Conservation (phyloP, 2,329 filamentous ascomycete genomes). For the Elsinoe perseae region DNA sequence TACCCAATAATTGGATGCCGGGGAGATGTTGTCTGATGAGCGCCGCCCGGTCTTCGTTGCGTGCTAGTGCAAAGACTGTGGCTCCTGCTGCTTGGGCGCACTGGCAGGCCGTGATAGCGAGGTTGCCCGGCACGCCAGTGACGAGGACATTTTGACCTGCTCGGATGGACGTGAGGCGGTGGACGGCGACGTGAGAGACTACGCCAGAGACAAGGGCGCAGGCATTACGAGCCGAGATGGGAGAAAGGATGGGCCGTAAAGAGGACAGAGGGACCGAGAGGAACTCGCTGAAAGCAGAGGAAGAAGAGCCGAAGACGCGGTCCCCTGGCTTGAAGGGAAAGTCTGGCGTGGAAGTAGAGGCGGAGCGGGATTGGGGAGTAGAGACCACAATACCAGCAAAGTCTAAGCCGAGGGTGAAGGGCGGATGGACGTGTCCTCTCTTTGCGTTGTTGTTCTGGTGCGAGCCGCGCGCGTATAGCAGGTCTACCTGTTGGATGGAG, state of each 20-base stretch:
- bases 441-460: constrained; percentile 51
- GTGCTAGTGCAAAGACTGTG: constrained; percentile 47
- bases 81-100: constrained; percentile 48
- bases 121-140: constrained; percentile 48
- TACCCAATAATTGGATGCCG: constrained; percentile 37
- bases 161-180: constrained; percentile 36
- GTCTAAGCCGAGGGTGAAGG: constrained; percentile 54
- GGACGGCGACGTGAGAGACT: constrained; percentile 47
- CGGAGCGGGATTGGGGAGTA: constrained; percentile 37
- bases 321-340: constrained; percentile 37
- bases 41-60: constrained; percentile 39
- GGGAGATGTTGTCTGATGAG: constrained; percentile 34
- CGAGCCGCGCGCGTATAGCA: constrained; percentile 51
- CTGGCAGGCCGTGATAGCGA: constrained; percentile 51
- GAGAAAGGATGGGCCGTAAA: constrained; percentile 40
- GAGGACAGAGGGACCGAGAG: constrained; percentile 36
- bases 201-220: constrained; percentile 49
- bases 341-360: constrained; percentile 42
- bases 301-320: constrained; percentile 46
- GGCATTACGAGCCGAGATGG: constrained; percentile 42
- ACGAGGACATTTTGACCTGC: constrained; percentile 47
- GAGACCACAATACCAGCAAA: constrained; percentile 48
- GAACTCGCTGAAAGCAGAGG: constrained; percentile 48
- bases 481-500: constrained; percentile 54
- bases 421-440: constrained; percentile 46